A percentile compares a stretch with the other conserved stretches of the same genome.
phyloP scores from a whole-genome alignment of 2,329 filamentous ascomycete genomes.

The Pezicula neosporulosa region DNA sequence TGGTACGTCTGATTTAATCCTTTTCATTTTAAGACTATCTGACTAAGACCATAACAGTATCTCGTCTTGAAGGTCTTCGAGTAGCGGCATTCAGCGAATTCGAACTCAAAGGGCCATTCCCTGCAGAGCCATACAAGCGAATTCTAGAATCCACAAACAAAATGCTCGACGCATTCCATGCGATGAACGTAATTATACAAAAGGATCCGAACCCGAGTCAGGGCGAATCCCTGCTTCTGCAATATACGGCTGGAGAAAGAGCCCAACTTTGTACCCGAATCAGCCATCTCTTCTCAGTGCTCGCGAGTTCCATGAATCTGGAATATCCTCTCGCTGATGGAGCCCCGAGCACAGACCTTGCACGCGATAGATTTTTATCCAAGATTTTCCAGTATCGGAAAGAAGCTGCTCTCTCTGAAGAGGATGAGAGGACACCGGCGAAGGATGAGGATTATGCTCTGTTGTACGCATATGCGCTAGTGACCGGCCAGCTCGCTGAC shows the following conservation, averaged over 20 bases:
- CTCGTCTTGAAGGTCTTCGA: constrained; percentile 71
- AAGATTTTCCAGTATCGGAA: constrained; percentile 75
- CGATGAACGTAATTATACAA: constrained; percentile 89
- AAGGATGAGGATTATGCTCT: constrained; percentile 84
- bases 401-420: constrained; percentile 20
- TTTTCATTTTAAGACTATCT: constrained; percentile 7
- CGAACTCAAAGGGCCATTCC: constrained; percentile 84
- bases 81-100: constrained; percentile 78
- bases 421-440: constrained; percentile 28
- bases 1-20: constrained; percentile 30
- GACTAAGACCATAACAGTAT: constrained; percentile 31
- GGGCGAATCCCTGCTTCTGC: constrained; percentile 77
- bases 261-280: constrained; percentile 81
- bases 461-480: constrained; percentile 82
- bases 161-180: constrained; percentile 90
- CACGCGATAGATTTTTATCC: constrained; percentile 77
- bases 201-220: constrained; percentile 73
- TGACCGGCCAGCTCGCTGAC: constrained; percentile 63
- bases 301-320: constrained; percentile 90
- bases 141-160: constrained; percentile 78
- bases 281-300: constrained; percentile 80
- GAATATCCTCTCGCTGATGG: constrained; percentile 91
- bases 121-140: constrained; percentile 65
- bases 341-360: constrained; percentile 76
- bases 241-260: constrained; percentile 76